phyloP scores from a whole-genome alignment of 1,139 yeast species.

The Petasospora rhodanensis region DNA sequence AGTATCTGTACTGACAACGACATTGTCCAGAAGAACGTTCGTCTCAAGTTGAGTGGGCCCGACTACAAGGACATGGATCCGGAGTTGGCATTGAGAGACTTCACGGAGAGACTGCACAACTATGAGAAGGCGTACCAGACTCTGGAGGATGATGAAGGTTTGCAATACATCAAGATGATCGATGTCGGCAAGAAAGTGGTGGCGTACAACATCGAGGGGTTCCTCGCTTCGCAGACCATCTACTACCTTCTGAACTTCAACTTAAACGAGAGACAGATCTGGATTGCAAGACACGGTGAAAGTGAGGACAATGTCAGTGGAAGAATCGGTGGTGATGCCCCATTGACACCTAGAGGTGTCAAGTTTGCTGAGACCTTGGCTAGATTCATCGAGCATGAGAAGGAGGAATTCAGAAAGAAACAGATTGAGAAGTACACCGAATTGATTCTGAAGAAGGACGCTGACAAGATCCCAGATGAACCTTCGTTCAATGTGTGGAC shows the following conservation, averaged over 20 bases:
- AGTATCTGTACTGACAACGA: slow-evolving; percentile 78
- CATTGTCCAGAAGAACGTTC: slow-evolving; percentile 76
- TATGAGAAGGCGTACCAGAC: slow-evolving; percentile 91
- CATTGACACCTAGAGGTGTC: slow-evolving; percentile 71
- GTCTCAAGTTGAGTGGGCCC: slow-evolving; percentile 86
- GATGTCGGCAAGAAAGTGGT: slow-evolving; percentile 94
- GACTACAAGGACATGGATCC: slow-evolving; percentile 89
- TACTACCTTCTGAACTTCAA: slow-evolving; percentile 88
- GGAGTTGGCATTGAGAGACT: slow-evolving; percentile 72
- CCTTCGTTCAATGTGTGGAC: slow-evolving; percentile 89
- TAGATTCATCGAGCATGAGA: slow-evolving; percentile 68
- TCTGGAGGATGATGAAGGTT: slow-evolving; percentile 71
- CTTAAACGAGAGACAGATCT: slow-evolving; percentile 83
- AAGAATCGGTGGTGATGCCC: slow-evolving; percentile 89
- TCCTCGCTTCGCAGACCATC: slow-evolving; percentile 88
- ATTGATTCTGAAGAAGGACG: slow-evolving; percentile 30
- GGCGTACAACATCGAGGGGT: slow-evolving; percentile 87
- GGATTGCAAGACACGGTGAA: slow-evolving; percentile 96
- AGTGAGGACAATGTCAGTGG: slow-evolving; percentile 80
- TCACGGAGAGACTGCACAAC: slow-evolving; percentile 73
- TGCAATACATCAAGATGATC: slow-evolving; percentile 91
- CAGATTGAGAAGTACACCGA: slow-evolving; percentile 52
- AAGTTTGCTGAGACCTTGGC: slow-evolving; percentile 70
- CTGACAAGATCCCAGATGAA: slow-evolving; percentile 18
- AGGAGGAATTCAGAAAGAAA: slow-evolving; percentile 60